Conservation (phyloP, 345 rosid species). For the Excoecaria cochinchinensis region DNA sequence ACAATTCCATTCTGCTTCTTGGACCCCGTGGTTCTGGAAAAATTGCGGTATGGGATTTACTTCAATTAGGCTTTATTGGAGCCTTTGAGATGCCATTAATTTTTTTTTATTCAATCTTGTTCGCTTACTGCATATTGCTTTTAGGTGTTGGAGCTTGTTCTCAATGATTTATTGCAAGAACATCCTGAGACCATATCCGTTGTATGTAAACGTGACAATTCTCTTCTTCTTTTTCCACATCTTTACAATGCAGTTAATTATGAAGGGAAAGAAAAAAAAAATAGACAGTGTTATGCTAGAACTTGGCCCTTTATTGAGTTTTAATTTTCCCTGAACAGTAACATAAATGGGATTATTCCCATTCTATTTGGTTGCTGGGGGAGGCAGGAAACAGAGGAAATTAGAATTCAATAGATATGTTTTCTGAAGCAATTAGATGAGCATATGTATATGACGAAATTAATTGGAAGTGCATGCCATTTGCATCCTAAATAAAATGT, state of each 20-base stretch:
- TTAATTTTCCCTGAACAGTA: not conserved
- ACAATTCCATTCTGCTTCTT: conserved; percentile 85
- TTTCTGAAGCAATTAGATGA: conserved; percentile 2
- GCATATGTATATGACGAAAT: not conserved
- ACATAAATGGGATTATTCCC: not conserved
- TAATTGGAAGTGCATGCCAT: not conserved
- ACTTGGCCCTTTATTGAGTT: not conserved
- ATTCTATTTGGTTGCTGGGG: not conserved
- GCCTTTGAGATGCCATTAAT: not conserved
- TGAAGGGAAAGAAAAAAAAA: not conserved
- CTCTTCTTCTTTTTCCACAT: not conserved
- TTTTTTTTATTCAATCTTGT: not conserved
- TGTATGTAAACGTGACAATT: conserved; percentile 41
- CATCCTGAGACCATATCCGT: conserved; percentile 68
- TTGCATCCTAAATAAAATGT: not conserved
- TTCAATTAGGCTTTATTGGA: not conserved
- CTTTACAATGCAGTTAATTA: not conserved
- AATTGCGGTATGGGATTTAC: conserved; percentile 46
- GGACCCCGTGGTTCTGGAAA: conserved; percentile 96
- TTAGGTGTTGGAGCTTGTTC: conserved; percentile 88
- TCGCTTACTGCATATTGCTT: not conserved
- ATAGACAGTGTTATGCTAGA: not conserved
- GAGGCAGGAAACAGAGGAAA: not conserved
- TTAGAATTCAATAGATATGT: not conserved
- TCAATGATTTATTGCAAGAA: conserved; percentile 58